Conservation (phyloP, 1,284 basidiomycete genomes). For the Hemileia vastatrix region DNA sequence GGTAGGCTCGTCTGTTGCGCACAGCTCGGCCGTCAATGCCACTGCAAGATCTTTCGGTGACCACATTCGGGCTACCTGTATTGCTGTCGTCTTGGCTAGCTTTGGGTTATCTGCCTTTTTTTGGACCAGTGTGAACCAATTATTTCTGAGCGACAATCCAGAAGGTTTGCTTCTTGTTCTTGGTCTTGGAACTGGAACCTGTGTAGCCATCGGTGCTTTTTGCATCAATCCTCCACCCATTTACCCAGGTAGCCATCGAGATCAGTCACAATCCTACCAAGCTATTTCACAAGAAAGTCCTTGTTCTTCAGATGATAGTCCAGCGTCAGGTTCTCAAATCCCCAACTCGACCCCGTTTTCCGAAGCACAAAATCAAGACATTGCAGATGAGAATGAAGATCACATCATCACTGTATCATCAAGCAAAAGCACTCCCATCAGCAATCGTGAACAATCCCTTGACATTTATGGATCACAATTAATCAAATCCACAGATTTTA, state of each 20-base stretch:
- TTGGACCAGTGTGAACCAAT: slow-evolving; percentile 4
- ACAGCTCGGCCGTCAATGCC: slow-evolving; percentile 7
- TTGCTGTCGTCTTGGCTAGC: slow-evolving; percentile 9
- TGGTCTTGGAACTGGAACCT: slow-evolving; percentile 2
- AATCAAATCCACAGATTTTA: too few relatives aligned
- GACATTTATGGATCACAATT: too few relatives aligned
- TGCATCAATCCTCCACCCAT: neutral
- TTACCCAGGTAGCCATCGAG: neutral
- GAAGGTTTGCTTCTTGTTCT: slow-evolving; percentile 2
- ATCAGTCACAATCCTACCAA: neutral
- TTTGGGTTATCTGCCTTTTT: slow-evolving; percentile 21
- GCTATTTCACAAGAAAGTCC: neutral
- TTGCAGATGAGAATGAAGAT: neutral
- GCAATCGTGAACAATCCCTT: too few relatives aligned
- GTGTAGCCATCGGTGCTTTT: slow-evolving; percentile 2
- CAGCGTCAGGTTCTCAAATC: neutral
- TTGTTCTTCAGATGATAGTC: neutral
- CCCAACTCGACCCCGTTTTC: neutral
- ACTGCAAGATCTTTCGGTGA: slow-evolving; percentile 4
- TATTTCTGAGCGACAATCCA: slow-evolving; percentile 1
- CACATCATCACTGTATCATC: too few relatives aligned
- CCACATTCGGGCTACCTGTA: slow-evolving; percentile 7
- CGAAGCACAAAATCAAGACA: too few relatives aligned
- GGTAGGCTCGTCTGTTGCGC: slow-evolving; percentile 16
- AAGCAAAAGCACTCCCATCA: too few relatives aligned